phyloP scores from a whole-genome alignment of 305 asterid species.

The Fraxinus baroniana region DNA sequence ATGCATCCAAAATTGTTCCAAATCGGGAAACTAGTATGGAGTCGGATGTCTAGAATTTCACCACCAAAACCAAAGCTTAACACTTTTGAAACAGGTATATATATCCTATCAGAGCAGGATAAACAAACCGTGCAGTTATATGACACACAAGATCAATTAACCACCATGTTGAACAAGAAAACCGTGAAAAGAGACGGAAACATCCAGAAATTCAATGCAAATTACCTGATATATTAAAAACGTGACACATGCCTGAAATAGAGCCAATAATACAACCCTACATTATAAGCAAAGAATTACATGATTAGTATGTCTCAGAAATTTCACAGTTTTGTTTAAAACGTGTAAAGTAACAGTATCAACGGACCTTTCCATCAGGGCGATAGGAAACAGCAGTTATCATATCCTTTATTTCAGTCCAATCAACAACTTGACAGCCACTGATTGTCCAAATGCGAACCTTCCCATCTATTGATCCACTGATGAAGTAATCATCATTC shows the following conservation, averaged over 20 bases:
- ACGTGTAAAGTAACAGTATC: neutral
- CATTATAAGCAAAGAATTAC: slow-evolving; percentile 21
- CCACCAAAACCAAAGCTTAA: neutral
- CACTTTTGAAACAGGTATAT: neutral
- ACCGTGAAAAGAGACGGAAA: neutral
- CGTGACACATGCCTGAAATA: slow-evolving; percentile 65
- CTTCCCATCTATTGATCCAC: slow-evolving; percentile 96
- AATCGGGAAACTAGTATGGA: neutral
- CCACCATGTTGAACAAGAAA: neutral
- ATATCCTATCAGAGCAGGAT: neutral
- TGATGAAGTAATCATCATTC: slow-evolving; percentile 70
- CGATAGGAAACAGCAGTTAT: slow-evolving; percentile 80
- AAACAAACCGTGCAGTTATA: neutral
- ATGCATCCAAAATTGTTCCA: neutral
- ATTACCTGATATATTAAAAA: slow-evolving; percentile 68
- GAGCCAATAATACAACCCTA: slow-evolving; percentile 86
- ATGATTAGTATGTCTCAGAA: slow-evolving; percentile 1
- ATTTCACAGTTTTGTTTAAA: neutral
- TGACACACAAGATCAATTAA: neutral
- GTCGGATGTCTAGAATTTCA: neutral
- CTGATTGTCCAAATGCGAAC: slow-evolving; percentile 77
- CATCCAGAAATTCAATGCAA: slow-evolving; percentile 6
- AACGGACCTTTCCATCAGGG: slow-evolving; percentile 81
- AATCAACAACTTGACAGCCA: slow-evolving; percentile 72
- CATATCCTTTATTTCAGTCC: slow-evolving; percentile 80